A percentile compares a stretch with the other conserved stretches of the same genome.
Evolutionary conservation across 345 rosid genomes (phyloP).

Genomic region (Acer saccharum): DNA sequence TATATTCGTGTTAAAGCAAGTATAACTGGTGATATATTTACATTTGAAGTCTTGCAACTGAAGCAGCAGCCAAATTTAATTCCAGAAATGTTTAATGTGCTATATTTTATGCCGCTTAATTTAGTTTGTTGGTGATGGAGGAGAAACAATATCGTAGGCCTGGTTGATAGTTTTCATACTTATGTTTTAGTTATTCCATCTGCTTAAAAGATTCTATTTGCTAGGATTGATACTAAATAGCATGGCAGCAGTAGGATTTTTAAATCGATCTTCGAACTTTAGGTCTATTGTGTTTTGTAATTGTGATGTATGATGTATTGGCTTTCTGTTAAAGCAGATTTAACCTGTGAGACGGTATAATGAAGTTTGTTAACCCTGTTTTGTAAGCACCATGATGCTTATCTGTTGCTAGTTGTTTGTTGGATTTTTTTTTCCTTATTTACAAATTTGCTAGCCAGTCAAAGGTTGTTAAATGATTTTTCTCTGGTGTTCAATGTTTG

Average conservation of each 20-base stretch:
- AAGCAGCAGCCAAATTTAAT: background rate
- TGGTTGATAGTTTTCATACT: background rate
- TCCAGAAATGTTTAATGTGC: background rate
- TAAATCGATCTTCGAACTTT: background rate
- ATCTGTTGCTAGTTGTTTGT: background rate
- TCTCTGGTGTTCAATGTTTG: background rate
- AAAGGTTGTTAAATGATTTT: background rate
- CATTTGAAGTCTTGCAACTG: background rate
- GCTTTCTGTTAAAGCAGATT: background rate
- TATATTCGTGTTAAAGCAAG: too few relatives aligned
- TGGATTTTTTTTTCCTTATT: background rate
- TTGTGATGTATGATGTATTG: background rate
- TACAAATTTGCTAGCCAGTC: background rate
- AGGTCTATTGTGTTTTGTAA: background rate
- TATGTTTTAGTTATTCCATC: background rate
- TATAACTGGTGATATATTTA: background rate
- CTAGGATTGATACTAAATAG: background rate
- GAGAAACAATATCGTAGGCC: background rate
- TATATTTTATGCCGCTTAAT: background rate
- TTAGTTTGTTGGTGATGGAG: background rate
- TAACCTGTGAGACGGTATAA: background rate
- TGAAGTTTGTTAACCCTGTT: background rate
- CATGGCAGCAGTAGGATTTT: background rate
- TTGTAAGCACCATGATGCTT: slow-evolving; percentile 4
- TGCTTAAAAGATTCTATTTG: background rate